Evolutionary conservation across 169 alveolate genomes (phyloP).

Genomic region (Plasmodium coatneyi): DNA sequence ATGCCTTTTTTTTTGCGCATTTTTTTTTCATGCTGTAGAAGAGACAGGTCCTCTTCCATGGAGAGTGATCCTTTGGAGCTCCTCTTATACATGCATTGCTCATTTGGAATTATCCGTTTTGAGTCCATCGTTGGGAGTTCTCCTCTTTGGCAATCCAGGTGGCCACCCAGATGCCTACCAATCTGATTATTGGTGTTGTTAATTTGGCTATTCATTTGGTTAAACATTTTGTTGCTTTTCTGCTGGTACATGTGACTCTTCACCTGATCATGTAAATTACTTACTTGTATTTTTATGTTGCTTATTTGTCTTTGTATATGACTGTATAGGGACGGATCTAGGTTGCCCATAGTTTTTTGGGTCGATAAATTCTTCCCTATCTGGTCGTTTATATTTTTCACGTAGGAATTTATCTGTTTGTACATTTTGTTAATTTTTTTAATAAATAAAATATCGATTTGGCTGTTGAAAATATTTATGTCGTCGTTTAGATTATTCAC

Average conservation of each 20-base stretch:
- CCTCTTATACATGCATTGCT: background rate
- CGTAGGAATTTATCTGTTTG: slow-evolving; percentile 2
- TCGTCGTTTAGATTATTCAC: slow-evolving; percentile 29
- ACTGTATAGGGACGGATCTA: background rate
- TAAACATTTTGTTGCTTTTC: slow-evolving; percentile 16
- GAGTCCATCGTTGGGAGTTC: background rate
- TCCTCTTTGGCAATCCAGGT: background rate
- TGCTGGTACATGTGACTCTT: slow-evolving; percentile 20
- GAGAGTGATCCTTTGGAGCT: background rate
- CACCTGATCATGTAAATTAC: slow-evolving; percentile 24
- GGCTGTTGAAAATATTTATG: slow-evolving; percentile 15
- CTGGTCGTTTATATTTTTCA: background rate
- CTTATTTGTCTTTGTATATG: slow-evolving; percentile 19
- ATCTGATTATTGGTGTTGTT: slow-evolving; percentile 25
- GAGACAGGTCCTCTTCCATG: background rate
- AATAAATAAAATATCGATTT: slow-evolving; percentile 15
- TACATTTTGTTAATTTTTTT: slow-evolving; percentile 54
- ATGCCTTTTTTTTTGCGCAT: background rate
- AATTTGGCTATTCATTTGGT: slow-evolving; percentile 24
- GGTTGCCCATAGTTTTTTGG: background rate
- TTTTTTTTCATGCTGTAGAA: background rate
- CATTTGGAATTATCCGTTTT: background rate
- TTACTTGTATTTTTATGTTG: slow-evolving; percentile 15
- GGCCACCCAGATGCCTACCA: background rate
- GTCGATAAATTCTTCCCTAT: background rate